A percentile compares a stretch with the other conserved stretches of the same genome.
Conservation (phyloP, 257 asterid species). For the Primulina huaijiensis region DNA sequence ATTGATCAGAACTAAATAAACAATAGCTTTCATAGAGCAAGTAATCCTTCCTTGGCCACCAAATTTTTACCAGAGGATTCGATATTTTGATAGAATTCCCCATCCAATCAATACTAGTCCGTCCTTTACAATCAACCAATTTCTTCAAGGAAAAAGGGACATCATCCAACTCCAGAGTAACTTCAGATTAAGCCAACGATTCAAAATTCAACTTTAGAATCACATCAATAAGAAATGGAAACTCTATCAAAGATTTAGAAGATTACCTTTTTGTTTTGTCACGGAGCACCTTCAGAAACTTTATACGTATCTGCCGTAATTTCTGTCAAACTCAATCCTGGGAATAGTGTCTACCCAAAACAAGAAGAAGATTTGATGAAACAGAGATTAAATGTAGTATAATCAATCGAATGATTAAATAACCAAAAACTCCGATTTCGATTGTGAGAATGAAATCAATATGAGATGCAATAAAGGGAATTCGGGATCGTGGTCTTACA, state of each 20-base stretch:
- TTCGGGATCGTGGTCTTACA: conserved; percentile 31
- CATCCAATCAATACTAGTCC: conserved; percentile 24
- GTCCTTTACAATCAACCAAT: conserved; percentile 24
- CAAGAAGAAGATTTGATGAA: conserved; percentile 4
- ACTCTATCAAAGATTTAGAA: not conserved
- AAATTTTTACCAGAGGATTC: conserved; percentile 7
- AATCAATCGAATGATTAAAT: not conserved
- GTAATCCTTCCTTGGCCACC: conserved; percentile 19
- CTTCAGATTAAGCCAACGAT: conserved; percentile 25
- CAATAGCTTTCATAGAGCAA: conserved; percentile 23
- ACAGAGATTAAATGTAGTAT: conserved; percentile 11
- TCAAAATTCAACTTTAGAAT: not conserved
- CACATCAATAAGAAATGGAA: not conserved
- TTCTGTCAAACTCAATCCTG: conserved; percentile 37
- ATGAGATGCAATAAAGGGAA: not conserved
- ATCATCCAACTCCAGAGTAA: conserved; percentile 23
- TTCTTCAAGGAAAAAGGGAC: conserved; percentile 13
- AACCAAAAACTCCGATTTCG: not conserved
- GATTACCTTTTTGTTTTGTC: conserved; percentile 1
- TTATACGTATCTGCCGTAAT: conserved; percentile 36
- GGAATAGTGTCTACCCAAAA: conserved; percentile 33
- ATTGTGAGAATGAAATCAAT: not conserved
- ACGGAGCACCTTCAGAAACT: conserved; percentile 33
- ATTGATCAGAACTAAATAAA: conserved; percentile 12
- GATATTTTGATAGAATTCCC: conserved; percentile 17